Base-by-base conservation (phyloP, 2,329 filamentous ascomycete genomes). In the Thyridium curvatum region DNA sequence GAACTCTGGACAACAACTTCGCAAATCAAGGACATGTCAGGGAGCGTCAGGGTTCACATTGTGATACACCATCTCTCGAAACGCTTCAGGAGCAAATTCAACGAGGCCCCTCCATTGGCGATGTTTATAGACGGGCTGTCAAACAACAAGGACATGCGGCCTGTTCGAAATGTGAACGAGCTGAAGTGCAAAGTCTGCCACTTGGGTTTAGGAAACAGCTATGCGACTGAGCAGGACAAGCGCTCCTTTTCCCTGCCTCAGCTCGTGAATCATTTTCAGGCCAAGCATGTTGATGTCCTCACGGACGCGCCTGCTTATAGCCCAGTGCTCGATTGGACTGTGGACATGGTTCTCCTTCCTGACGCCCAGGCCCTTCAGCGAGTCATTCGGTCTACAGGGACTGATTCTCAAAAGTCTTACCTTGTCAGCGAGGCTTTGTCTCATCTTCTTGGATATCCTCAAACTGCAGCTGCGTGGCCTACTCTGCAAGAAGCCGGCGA, bases 1-100 rank as follows among this genome's bases (percentile, higher is more conserved):
- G 73, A 78, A 17, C 59, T 83, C 29, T 90, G 84, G 82, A 72
- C 74, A 44, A 61, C 66, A 16, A 72, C 81, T 3, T 70, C 69
- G 8, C 68, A 69, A 3, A 65, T 86, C 45, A 76, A 76, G 47
- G 72, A 79, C 37, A 60, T 87, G 13, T 72, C 79, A 12, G 72
- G 74, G 30, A 74, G 72, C 43, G 68, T 86, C 34, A 77, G 79
- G 46, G 68, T 85, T 13, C 74, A 75, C 43, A 71, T 79, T 34
- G 65, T 85, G 9, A 69, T 90, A 32, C 69, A 83, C 52, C 78
- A 84, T 53, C 61, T 80, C 37, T 67, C 74, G 40, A 69, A 70
- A 39, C 68, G 66, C 29, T 86, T 82, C 51, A 65, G 70, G 32
- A 57, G 71, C 13, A 68, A 66, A 35, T 86, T 82, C 54, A 63